phyloP scores from a whole-genome alignment of 768 basidiomycete genomes.

The Suillus luteus region DNA sequence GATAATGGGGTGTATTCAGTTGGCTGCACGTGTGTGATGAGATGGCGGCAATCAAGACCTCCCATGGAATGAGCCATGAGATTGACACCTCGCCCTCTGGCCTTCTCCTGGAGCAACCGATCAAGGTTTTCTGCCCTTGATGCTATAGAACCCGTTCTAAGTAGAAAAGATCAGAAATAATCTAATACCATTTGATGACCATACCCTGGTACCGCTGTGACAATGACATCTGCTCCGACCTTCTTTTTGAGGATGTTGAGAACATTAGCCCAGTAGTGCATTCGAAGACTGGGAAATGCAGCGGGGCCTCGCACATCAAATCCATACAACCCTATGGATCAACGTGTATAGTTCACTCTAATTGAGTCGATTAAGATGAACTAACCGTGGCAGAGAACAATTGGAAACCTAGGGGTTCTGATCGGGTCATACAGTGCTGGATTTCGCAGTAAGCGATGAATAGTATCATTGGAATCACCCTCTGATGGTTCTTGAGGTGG shows the following conservation, averaged over 20 bases:
- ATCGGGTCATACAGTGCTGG: conserved; percentile 79
- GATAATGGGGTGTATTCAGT: conserved; percentile 83
- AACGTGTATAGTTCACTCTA: conserved; percentile 1
- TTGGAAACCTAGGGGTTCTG: conserved; percentile 80
- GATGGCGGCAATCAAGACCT: conserved; percentile 90
- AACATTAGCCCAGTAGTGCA: conserved; percentile 95
- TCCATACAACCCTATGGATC: conserved; percentile 77
- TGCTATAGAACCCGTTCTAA: conserved; percentile 85
- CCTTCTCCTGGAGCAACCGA: conserved; percentile 62
- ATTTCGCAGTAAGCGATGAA: conserved; percentile 72
- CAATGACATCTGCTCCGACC: conserved; percentile 92
- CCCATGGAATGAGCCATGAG: conserved; percentile 98
- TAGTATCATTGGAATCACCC: conserved; percentile 41
- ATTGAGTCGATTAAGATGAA: conserved; percentile 15
- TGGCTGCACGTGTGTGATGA: conserved; percentile 86
- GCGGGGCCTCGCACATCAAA: conserved; percentile 89
- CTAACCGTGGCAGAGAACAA: conserved; percentile 95
- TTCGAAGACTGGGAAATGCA: conserved; percentile 77
- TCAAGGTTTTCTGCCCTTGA: conserved; percentile 80
- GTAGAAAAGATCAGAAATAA: not conserved
- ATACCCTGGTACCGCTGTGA: conserved; percentile 91
- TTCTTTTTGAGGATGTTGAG: conserved; percentile 75
- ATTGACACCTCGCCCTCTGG: conserved; percentile 81
- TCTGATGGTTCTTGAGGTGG: conserved; percentile 19
- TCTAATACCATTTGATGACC: conserved; percentile 27